Base-by-base conservation (phyloP, 768 basidiomycete species). In the Tulasnella calospora region DNA sequence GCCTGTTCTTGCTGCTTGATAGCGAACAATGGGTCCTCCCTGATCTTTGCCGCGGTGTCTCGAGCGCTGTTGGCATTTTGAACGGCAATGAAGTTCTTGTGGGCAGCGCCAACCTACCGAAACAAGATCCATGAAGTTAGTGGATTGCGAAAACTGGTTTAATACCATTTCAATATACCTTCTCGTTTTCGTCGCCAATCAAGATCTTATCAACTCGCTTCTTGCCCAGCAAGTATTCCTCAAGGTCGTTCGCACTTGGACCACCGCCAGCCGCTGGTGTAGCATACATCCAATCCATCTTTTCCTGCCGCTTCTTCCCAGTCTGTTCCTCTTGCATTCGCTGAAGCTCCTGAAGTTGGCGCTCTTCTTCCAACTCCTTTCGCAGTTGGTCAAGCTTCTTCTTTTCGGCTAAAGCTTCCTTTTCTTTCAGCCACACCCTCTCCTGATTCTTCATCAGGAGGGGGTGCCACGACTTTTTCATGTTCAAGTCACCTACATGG, bases 401-500 rank as follows among this genome's bases (percentile, higher is more conserved):
- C 88, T 97, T 98, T 86, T 99, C 98, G 83, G 97, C 97, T 78
- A 98, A 92, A 76, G 96, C 95, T 83, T 94, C 92, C 89, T 97
- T 96, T 85, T 99, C 98, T 85, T 97, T 94, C 77, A 98, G 89
- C 97, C 98, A 99, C 82, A 99, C 98, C 89, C 94, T 91, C 91
- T 97, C 95, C 92, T 98, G 97, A 86, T 97, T 97, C 84, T 95
- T 95, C 85, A 98, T 85, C 85, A 97, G 93, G 88, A 96, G 91
- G 89, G 96, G 96, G 84, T 98, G 96, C 96, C 96, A 98, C 81
- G 94, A 96, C 89, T 98, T 97, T 86, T 94, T 98, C 96, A 99
- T 99, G 83, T 99, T 99, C 84, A 98, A 88, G 85, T 98, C 96
- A 73, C 86, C 76, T 80, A 67, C 35, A 47, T 27, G 27, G 27